A percentile compares a stretch with the other conserved stretches of the same genome.
These are phyloP conservation scores for Plenodomus tracheiphilus DNA, from an alignment of 2,329 filamentous ascomycete genomes.

Conservation along the genomic window DNA sequence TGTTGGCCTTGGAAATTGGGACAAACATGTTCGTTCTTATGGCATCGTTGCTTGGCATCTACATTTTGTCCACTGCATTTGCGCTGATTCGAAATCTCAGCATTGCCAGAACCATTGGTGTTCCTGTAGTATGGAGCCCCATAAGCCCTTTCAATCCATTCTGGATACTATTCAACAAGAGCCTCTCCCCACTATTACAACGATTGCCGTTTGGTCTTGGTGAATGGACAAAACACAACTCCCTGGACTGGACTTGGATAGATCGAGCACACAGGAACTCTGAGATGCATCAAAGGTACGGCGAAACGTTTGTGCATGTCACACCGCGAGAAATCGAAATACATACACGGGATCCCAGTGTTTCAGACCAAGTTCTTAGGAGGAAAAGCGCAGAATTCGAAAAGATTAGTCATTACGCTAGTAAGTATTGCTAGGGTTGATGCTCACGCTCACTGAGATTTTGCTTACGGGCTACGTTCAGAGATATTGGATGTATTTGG, in stretches of 20 bases:
- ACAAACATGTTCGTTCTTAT: neutral
- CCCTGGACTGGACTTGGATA: neutral
- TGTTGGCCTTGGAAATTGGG: neutral
- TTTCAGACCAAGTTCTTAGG: neutral
- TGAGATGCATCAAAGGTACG: neutral
- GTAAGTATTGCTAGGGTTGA: neutral
- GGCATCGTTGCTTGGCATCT: neutral
- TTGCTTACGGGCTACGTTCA: neutral
- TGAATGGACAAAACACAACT: constrained; percentile 1
- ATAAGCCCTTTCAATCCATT: neutral
- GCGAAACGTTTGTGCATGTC: neutral
- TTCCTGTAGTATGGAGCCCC: neutral
- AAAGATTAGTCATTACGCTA: constrained; percentile 1
- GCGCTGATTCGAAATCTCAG: neutral
- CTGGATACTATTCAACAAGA: neutral
- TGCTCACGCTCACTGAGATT: neutral
- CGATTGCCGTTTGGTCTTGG: neutral
- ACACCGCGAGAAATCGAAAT: neutral
- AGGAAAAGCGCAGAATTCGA: neutral
- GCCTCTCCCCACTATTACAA: neutral
- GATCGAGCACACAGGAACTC: neutral
- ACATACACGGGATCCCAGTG: neutral
- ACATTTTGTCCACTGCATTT: neutral
- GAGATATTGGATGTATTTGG: neutral
- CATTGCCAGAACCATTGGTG: neutral